Conservation (phyloP, 1,284 basidiomycete species). For the Kwoniella shivajii region DNA sequence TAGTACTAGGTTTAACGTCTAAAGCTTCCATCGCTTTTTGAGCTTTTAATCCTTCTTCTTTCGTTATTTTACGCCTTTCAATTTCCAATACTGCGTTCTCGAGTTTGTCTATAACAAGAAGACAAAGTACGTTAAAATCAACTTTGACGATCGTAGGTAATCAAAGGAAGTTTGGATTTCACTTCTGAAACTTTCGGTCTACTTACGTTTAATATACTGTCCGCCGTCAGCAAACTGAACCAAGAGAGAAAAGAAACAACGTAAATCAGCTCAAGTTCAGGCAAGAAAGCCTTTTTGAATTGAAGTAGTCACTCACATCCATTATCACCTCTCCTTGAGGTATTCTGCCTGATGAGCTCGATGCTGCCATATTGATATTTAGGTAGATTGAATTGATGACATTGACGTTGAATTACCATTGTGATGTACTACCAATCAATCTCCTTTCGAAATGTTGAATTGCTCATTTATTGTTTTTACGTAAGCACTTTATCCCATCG, state of each 20-base stretch:
- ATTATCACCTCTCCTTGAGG: conserved; percentile 49
- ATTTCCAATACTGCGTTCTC: conserved; percentile 44
- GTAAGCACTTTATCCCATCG: no score
- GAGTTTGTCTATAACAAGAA: conserved; percentile 37
- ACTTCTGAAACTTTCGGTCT: no score
- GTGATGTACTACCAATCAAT: no score
- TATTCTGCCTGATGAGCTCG: conserved; percentile 38
- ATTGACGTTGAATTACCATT: no score
- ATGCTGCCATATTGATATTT: conserved; percentile 20
- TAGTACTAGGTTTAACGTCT: conserved; percentile 22
- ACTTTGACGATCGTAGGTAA: no score
- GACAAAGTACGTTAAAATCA: not conserved
- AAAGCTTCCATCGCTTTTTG: conserved; percentile 45
- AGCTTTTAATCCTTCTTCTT: conserved; percentile 47
- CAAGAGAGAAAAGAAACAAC: not conserved
- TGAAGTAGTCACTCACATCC: conserved; percentile 34
- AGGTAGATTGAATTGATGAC: not conserved
- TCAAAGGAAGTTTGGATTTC: no score
- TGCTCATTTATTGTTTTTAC: no score
- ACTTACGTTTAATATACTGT: conserved; percentile 47
- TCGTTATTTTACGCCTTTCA: conserved; percentile 39
- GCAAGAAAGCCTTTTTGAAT: not conserved
- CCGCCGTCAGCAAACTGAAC: conserved; percentile 52
- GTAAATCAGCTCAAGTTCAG: conserved; percentile 6
- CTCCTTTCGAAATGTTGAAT: no score